These are phyloP conservation scores for Suillus tomentosus DNA, from an alignment of 768 basidiomycete genomes.

Conservation along the genomic window DNA sequence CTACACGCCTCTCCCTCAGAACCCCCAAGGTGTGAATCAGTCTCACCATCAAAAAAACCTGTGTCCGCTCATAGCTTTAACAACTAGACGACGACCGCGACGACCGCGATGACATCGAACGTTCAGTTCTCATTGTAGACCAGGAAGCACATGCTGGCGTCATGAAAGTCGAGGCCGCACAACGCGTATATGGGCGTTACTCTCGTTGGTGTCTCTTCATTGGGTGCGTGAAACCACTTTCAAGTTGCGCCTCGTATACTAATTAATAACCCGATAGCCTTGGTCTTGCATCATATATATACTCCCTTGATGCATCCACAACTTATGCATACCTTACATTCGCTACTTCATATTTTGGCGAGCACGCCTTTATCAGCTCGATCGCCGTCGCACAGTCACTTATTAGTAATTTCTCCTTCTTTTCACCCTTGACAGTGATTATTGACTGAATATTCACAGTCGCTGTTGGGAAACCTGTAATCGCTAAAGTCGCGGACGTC, in stretches of 20 bases:
- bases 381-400: slow-evolving; percentile 57
- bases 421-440: slow-evolving; percentile 2
- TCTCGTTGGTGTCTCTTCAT: slow-evolving; percentile 63
- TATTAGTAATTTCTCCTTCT: slow-evolving; percentile 44
- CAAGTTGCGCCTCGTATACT: background rate
- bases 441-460: slow-evolving; percentile 29
- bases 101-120: background rate
- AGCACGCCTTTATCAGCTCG: slow-evolving; percentile 56
- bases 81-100: slow-evolving; percentile 12
- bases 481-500: slow-evolving; percentile 75
- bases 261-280: slow-evolving; percentile 35
- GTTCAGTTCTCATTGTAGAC: slow-evolving; percentile 10
- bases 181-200: slow-evolving; percentile 53
- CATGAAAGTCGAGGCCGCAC: slow-evolving; percentile 49
- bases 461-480: slow-evolving; percentile 63
- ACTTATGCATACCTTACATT: slow-evolving; percentile 65
- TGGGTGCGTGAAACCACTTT: slow-evolving; percentile 39
- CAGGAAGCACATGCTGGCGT: slow-evolving; percentile 43
- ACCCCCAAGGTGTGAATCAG: slow-evolving; percentile 18
- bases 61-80: slow-evolving; percentile 6
- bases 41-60: background rate
- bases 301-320: slow-evolving; percentile 71
- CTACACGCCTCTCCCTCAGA: slow-evolving; percentile 21
- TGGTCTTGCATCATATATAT: slow-evolving; percentile 73
- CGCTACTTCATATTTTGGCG: slow-evolving; percentile 53